Base-by-base conservation (phyloP, 495 filamentous ascomycete species). In the Neurospora tetraspora region DNA sequence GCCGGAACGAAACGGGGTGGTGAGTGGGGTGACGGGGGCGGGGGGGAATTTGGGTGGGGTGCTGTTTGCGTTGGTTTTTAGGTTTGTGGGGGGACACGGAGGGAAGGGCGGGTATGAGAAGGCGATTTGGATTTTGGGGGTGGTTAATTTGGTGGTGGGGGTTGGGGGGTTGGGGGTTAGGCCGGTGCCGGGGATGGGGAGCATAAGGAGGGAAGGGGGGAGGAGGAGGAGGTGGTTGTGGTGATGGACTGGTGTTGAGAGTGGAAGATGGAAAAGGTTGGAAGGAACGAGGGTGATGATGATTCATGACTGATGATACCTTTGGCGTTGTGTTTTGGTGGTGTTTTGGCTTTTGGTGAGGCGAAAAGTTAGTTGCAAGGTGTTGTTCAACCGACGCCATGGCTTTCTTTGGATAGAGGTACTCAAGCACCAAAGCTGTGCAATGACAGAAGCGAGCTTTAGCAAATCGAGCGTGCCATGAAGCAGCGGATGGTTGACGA, bases 1-100 rank as follows among this genome's bases (percentile, higher is more conserved):
- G 77, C 93, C 94, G 0, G 87, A 83, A 72, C 91, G 92, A 20
- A 82, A 84, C 74, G 83, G 86, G 69, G 88, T 96, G 71, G 85
- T 97, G 27, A 91, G 89, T 12, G 94, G 94, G 20, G 80, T 90
- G 61, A 91, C 93, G 14, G 94, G 94, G 9, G 94, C 91, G 0
- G 83, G 88, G 14, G 94, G 94, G 3, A 97, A 97, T 74, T 76
- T 97, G 7, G 94, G 94, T 1, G 94, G 94, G 23, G 90, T 97
- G 43, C 84, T 96, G 71, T 97, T 96, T 79, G 89, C 92, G 20
- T 88, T 97, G 70, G 88, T 97, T 73, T 96, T 97, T 84, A 84
- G 94, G 71, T 96, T 94, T 80, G 81, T 82, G 76, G 81, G 78
- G 27, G 86, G 86, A 68, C 18, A 20, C 6, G 47, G 47, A 31